Percentiles rank a stretch among this genome's conserved stretches.
Evolutionary conservation across 2,329 filamentous ascomycete species (phyloP).

Genomic region (Aspergillus amoenus): DNA sequence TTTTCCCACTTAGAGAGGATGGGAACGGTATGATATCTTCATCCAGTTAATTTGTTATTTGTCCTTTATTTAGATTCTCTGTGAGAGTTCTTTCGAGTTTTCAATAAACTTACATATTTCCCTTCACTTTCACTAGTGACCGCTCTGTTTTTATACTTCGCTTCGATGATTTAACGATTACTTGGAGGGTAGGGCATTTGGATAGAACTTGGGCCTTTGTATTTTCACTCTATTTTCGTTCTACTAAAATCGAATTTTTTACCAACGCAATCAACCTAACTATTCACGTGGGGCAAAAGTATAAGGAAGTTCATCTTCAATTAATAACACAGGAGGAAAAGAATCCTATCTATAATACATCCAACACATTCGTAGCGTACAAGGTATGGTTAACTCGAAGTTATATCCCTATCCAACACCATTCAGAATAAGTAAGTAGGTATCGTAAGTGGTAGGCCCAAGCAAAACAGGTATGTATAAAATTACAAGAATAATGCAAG

Average conservation of each 20-base stretch:
- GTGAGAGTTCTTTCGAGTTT: not conserved
- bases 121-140: no score
- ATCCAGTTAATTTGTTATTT: slow-evolving; percentile 4
- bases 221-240: not conserved
- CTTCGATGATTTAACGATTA: not conserved
- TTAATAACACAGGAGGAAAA: not conserved
- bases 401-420: not conserved
- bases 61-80: slow-evolving; percentile 3
- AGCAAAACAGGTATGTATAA: not conserved
- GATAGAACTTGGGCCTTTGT: not conserved
- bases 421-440: not conserved
- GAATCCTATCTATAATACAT: not conserved
- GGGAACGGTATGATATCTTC: not conserved
- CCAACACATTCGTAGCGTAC: not conserved
- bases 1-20: not conserved
- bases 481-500: not conserved
- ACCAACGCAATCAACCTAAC: not conserved
- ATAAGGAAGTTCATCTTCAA: not conserved
- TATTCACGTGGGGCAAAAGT: not conserved
- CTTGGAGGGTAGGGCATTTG: not conserved
- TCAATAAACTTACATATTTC: slow-evolving; percentile 5
- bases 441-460: not conserved
- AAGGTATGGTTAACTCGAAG: not conserved
- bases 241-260: not conserved
- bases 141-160: no score